Conservation (phyloP, 139 green algal species). For the Pycnococcus provasolii region DNA sequence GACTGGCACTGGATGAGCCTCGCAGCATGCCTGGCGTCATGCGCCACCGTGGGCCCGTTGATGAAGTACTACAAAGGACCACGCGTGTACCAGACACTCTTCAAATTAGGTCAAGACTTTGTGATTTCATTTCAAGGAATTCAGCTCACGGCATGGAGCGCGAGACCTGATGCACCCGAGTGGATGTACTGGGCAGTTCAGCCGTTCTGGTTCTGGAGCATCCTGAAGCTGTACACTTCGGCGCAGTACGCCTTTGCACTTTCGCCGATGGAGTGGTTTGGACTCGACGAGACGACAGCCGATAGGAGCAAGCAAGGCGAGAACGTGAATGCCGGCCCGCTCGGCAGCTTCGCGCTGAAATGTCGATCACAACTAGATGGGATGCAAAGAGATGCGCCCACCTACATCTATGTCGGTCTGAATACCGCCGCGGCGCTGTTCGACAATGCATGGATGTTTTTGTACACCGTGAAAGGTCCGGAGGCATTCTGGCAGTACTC, state of each 20-base stretch:
- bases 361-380: neutral
- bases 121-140: slow-evolving; percentile 24
- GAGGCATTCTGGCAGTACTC: neutral
- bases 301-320: too few species aligned
- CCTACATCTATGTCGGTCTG: neutral
- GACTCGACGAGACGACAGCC: too few species aligned
- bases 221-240: slow-evolving; percentile 14
- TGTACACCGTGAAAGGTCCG: neutral
- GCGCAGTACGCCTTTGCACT: slow-evolving; percentile 16
- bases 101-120: slow-evolving; percentile 17
- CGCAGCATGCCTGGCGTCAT: slow-evolving; percentile 6
- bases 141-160: slow-evolving; percentile 14
- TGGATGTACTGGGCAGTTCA: slow-evolving; percentile 25
- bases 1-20: slow-evolving; percentile 19
- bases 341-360: neutral
- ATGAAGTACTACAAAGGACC: slow-evolving; percentile 21
- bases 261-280: neutral
- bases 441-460: neutral
- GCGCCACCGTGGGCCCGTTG: slow-evolving; percentile 9
- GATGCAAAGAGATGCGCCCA: neutral
- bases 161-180: slow-evolving; percentile 12
- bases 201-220: slow-evolving; percentile 21
- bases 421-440: neutral
- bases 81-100: slow-evolving; percentile 2
- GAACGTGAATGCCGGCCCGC: neutral